phyloP scores from a whole-genome alignment of 768 basidiomycete genomes.

The Gloeopeniophorella convolvens region DNA sequence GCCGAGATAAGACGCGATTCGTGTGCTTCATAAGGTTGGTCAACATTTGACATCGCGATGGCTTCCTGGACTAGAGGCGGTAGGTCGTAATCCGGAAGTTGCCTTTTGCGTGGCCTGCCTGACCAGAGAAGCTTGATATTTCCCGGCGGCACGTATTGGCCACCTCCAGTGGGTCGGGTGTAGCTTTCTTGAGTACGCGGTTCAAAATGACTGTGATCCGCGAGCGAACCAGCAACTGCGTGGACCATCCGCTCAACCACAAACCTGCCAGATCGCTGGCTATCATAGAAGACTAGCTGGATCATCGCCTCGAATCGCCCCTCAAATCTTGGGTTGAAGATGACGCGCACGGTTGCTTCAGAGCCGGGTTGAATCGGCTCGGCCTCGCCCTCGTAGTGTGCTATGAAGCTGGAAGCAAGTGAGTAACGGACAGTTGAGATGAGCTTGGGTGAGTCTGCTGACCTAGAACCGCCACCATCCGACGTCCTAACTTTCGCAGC shows the following conservation, averaged over 20 bases:
- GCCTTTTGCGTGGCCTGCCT: background rate
- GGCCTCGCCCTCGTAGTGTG: constrained; percentile 4
- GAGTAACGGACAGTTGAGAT: no score
- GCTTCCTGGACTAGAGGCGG: background rate
- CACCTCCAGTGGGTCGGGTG: background rate
- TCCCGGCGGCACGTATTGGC: constrained; percentile 2
- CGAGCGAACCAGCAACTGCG: constrained; percentile 7
- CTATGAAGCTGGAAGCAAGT: constrained; percentile 7
- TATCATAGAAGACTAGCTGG: constrained; percentile 7
- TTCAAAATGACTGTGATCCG: constrained; percentile 10
- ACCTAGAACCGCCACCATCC: constrained; percentile 6
- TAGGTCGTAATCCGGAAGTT: constrained; percentile 6
- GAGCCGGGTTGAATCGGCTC: constrained; percentile 1
- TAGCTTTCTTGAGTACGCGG: background rate
- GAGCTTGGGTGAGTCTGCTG: background rate
- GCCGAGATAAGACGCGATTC: background rate
- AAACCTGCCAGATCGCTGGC: background rate
- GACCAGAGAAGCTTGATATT: background rate
- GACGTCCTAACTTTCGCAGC: background rate
- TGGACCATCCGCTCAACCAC: background rate
- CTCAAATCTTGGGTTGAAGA: constrained; percentile 10
- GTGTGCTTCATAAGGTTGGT: background rate
- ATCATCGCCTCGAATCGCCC: constrained; percentile 8
- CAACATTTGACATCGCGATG: background rate
- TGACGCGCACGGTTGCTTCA: constrained; percentile 1